Percentiles rank a stretch among this genome's conserved stretches.
These are phyloP conservation scores for Gynandropsis gynandra DNA, from an alignment of 345 rosid species.

Conservation along the genomic window DNA sequence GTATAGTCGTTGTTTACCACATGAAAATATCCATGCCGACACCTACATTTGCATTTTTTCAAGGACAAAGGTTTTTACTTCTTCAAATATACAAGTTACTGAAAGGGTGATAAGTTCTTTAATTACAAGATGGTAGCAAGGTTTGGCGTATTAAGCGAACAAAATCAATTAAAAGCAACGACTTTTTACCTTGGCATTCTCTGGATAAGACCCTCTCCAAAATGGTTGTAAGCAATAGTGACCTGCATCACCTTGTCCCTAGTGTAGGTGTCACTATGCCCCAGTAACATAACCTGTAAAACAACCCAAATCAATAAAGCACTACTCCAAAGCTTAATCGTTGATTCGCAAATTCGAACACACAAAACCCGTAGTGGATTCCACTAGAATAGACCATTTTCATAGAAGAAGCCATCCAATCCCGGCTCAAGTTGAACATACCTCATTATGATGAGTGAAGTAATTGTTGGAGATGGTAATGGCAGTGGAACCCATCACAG, in stretches of 20 bases:
- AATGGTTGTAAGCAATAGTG: constrained; percentile 96
- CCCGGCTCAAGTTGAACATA: constrained; percentile 9
- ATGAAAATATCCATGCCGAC: constrained; percentile 96
- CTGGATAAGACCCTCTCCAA: constrained; percentile 97
- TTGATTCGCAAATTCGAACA: not conserved
- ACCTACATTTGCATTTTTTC: constrained; percentile 35
- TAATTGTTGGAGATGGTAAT: constrained; percentile 73
- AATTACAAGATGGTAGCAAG: not conserved
- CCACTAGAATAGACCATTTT: too few relatives aligned
- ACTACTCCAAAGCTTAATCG: not conserved
- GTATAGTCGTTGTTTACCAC: constrained; percentile 98
- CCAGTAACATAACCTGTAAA: constrained; percentile 81
- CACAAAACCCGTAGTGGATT: too few relatives aligned
- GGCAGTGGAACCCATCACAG: constrained; percentile 60
- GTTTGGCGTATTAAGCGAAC: too few relatives aligned
- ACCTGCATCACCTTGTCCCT: constrained; percentile 95
- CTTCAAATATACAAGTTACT: not conserved
- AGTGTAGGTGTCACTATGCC: constrained; percentile 89
- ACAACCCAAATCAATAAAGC: not conserved
- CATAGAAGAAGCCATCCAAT: too few relatives aligned
- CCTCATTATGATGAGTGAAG: constrained; percentile 88
- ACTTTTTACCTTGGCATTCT: constrained; percentile 91
- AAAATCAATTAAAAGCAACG: too few relatives aligned
- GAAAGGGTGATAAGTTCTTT: not conserved
- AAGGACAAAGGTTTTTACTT: not conserved